Conservation (phyloP, 2,329 filamentous ascomycete species). For the Claviceps fusiformis region DNA sequence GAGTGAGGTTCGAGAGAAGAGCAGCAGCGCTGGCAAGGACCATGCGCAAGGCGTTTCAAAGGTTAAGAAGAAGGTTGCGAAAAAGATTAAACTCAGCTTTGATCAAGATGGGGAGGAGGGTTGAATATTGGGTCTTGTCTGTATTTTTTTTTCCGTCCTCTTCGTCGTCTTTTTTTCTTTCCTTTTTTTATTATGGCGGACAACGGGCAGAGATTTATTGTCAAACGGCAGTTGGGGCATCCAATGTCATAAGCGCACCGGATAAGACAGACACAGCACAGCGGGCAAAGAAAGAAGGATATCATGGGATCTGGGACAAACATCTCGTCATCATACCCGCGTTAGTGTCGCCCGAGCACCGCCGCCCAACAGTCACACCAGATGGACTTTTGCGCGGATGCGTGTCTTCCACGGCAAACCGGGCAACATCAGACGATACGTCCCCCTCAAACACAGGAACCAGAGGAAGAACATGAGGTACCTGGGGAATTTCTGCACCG, state of each 20-base stretch:
- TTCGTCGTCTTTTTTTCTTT: no score
- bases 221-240: not conserved
- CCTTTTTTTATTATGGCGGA: not conserved
- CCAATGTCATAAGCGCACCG: not conserved
- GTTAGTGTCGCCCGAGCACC: not conserved
- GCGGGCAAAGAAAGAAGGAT: not conserved
- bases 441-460: not conserved
- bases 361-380: slow-evolving; percentile 1
- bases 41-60: slow-evolving; percentile 18
- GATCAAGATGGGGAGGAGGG: slow-evolving; percentile 39
- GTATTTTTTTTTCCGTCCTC: not conserved
- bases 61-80: slow-evolving; percentile 36
- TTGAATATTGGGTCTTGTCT: slow-evolving; percentile 12
- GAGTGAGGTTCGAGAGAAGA: slow-evolving; percentile 4
- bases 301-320: not conserved
- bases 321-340: not conserved
- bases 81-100: slow-evolving; percentile 57
- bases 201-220: not conserved
- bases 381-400: not conserved
- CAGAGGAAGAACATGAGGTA: not conserved
- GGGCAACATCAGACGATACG: not conserved
- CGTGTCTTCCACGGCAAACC: slow-evolving; percentile 4
- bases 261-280: not conserved
- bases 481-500: not conserved
- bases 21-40: slow-evolving; percentile 8